These are phyloP conservation scores for Trichomonas gallinae DNA, from an alignment of 208 protist genomes.

Conservation along the genomic window DNA sequence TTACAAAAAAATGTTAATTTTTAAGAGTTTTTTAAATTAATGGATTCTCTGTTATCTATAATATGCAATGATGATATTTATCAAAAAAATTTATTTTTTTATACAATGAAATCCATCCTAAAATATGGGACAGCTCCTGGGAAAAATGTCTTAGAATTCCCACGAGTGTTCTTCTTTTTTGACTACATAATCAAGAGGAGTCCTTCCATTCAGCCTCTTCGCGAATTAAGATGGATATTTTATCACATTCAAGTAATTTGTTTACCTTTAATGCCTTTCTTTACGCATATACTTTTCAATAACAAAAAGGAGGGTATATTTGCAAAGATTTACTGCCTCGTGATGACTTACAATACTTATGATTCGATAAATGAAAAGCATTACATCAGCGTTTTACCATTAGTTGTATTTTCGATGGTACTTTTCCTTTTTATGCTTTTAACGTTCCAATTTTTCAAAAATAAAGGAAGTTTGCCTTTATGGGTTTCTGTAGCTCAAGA, in stretches of 20 bases:
- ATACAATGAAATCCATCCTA: not conserved
- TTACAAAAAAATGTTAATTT: too few relatives aligned
- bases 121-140: not conserved
- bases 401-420: not conserved
- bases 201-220: not conserved
- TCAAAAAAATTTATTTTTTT: too few relatives aligned
- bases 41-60: too few relatives aligned
- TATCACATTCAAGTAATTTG: not conserved
- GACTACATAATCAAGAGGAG: not conserved
- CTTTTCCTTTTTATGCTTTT: not conserved
- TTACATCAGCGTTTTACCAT: not conserved
- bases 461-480: not conserved
- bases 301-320: not conserved
- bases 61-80: too few relatives aligned
- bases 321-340: not conserved
- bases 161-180: not conserved
- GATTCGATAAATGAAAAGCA: not conserved
- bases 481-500: not conserved
- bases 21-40: too few relatives aligned
- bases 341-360: not conserved
- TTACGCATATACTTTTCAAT: not conserved
- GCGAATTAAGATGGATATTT: not conserved
- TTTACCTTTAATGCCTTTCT: not conserved
- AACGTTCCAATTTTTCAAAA: not conserved
- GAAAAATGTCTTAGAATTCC: not conserved